Base-by-base conservation (phyloP, 1,284 basidiomycete species). In the Microbotryum silenes-acaulis region DNA sequence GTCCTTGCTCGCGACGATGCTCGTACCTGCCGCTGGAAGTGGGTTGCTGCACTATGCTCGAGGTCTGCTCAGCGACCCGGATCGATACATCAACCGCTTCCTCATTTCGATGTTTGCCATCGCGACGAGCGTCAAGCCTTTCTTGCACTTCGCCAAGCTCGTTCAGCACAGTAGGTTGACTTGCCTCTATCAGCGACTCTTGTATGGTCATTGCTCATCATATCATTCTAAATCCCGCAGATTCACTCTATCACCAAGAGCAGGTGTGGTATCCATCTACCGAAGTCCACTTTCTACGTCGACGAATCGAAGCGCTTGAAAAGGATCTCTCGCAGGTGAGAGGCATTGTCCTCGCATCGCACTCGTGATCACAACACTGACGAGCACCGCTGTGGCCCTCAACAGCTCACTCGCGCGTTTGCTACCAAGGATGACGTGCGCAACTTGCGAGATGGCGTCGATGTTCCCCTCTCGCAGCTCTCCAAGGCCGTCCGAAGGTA, bases 101-200 rank as follows among this genome's bases (percentile, higher is more conserved):
- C 70, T 74, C 64, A 72, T 76, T 45, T 69, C 73, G 8, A 65
- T 77, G 27, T 77, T 76, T 57, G 70, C 67, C 42, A 59, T 76
- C 47, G 74, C 75, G 20, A 73, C 74, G 4, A 72, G 73, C 18
- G 71, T 77, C 60, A 75, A 75, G 63, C 76, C 76, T 3, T 71
- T 71, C 64, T 64, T 69, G 9, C 70, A 70, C 27, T 60, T 68
- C 31, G 61, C 62, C 57, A 52, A 57, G 18, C 62, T 72, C 9
- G n/a, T 70, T 48, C 69, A 68, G 54, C 55, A 59, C 27, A 53
- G 62, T 64, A 25, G 4, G 58, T 60, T 3, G 9, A 44, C 57
- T 54, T 27, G 25, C 18, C 50, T 57, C 33, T 6, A 31, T 31
- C 2, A 7, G 21, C 16, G 10, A 4, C 23, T 2, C 18, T 27